Percentiles rank a stretch among this genome's conserved stretches.
These are phyloP conservation scores for Aspergillus flavus DNA, from an alignment of 2,329 filamentous ascomycete species.

Conservation along the genomic window DNA sequence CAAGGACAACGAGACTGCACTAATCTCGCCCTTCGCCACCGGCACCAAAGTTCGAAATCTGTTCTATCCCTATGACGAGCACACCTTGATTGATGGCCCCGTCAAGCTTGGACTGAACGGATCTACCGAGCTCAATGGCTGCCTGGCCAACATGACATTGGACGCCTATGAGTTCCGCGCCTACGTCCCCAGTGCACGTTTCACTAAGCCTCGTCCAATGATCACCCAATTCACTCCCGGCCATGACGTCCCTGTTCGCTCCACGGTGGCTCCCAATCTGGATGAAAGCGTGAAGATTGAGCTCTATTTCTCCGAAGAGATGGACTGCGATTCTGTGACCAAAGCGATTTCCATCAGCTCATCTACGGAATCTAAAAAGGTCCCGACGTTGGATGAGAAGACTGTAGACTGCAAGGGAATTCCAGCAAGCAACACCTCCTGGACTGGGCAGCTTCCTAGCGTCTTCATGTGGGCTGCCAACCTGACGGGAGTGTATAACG, in stretches of 20 bases:
- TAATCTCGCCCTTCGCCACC: constrained; percentile 59
- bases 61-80: constrained; percentile 63
- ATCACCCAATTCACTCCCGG: constrained; percentile 64
- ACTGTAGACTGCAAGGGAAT: constrained; percentile 51
- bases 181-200: constrained; percentile 58
- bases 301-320: constrained; percentile 61
- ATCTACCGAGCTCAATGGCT: constrained; percentile 56
- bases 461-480: constrained; percentile 58
- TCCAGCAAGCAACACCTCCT: constrained; percentile 35
- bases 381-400: constrained; percentile 47
- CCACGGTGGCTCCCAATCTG: constrained; percentile 44
- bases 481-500: constrained; percentile 60
- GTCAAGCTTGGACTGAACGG: constrained; percentile 52
- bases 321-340: constrained; percentile 62
- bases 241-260: constrained; percentile 61
- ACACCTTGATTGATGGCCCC: constrained; percentile 51
- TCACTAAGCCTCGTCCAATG: constrained; percentile 56
- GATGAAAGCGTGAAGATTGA: constrained; percentile 54
- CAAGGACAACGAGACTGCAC: constrained; percentile 47
- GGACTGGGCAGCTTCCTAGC: constrained; percentile 57
- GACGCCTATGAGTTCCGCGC: constrained; percentile 61
- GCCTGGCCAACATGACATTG: constrained; percentile 56
- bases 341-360: constrained; percentile 56
- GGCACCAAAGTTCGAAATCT: constrained; percentile 63
- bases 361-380: constrained; percentile 50